Evolutionary conservation across 1,284 basidiomycete species (phyloP).

Genomic region (Trametes polyzona): DNA sequence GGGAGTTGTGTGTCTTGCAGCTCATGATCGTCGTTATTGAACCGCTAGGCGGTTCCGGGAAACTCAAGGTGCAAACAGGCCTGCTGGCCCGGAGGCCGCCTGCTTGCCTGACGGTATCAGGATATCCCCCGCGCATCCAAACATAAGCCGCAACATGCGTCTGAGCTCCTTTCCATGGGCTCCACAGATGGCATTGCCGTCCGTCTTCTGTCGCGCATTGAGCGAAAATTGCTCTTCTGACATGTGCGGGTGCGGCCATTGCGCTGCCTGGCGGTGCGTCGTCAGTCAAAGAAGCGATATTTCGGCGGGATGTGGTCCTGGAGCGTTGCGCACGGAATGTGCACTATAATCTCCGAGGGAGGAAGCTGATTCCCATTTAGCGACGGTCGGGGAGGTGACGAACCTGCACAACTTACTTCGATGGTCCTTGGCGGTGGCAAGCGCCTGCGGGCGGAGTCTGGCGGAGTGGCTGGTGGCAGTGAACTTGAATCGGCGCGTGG

Average conservation of each 20-base stretch:
- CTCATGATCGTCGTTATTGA: slow-evolving; percentile 20
- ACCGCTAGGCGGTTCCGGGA: background rate
- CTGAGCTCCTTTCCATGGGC: background rate
- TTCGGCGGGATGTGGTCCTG: background rate
- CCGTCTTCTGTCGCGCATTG: background rate
- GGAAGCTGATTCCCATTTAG: background rate
- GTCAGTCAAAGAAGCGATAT: background rate
- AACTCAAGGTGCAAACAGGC: background rate
- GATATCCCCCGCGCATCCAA: background rate
- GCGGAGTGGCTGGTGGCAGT: background rate
- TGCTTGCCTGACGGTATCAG: background rate
- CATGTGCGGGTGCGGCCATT: slow-evolving; percentile 5
- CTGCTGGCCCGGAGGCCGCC: background rate
- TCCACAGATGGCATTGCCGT: background rate
- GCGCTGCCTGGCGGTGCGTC: background rate
- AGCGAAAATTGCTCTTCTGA: slow-evolving; percentile 2
- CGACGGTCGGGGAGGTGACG: background rate
- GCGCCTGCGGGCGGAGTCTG: background rate
- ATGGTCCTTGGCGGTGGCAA: background rate
- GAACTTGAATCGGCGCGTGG: background rate
- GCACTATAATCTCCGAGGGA: slow-evolving; percentile 6
- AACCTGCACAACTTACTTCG: background rate
- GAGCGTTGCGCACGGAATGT: background rate
- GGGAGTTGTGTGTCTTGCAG: background rate
- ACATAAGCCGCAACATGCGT: background rate